phyloP scores from a whole-genome alignment of 768 basidiomycete species.

The Podaxis sp. region DNA sequence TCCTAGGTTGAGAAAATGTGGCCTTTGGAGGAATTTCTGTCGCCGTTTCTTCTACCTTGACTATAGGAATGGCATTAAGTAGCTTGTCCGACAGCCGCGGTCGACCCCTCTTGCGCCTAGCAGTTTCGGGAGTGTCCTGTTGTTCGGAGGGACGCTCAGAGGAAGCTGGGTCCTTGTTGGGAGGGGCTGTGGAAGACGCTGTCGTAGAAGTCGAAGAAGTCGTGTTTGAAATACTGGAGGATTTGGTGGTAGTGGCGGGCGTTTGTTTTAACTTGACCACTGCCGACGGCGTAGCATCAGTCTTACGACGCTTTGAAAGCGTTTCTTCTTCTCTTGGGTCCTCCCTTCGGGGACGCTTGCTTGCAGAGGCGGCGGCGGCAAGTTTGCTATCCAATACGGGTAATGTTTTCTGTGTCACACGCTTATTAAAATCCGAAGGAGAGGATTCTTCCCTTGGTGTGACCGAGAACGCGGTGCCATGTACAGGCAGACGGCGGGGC shows the following conservation, averaged over 20 bases:
- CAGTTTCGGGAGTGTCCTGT: conserved; percentile 15
- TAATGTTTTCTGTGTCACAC: conserved; percentile 49
- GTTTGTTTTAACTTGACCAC: conserved; percentile 26
- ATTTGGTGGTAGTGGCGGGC: conserved; percentile 17
- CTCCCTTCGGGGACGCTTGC: conserved; percentile 29
- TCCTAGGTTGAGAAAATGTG: conserved; percentile 55
- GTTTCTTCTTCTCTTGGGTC: conserved; percentile 29
- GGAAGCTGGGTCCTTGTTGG: background rate
- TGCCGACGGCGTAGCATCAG: conserved; percentile 26
- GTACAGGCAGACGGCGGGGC: conserved; percentile 61
- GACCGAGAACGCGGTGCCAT: conserved; percentile 41
- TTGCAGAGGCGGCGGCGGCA: conserved; percentile 32
- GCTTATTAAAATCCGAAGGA: conserved; percentile 45
- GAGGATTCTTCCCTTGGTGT: conserved; percentile 53
- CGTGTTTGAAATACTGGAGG: conserved; percentile 12
- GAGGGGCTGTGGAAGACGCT: background rate
- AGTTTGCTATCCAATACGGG: conserved; percentile 56
- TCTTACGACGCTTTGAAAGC: conserved; percentile 45
- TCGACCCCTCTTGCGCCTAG: conserved; percentile 41
- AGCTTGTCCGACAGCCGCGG: conserved; percentile 30
- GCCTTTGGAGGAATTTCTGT: conserved; percentile 39
- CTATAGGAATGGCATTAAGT: conserved; percentile 24
- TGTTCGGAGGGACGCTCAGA: conserved; percentile 11
- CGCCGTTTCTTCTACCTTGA: conserved; percentile 26
- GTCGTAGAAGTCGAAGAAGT: conserved; percentile 11